phyloP scores from a whole-genome alignment of 2,329 filamentous ascomycete genomes.

The Arthroderma uncinatum region DNA sequence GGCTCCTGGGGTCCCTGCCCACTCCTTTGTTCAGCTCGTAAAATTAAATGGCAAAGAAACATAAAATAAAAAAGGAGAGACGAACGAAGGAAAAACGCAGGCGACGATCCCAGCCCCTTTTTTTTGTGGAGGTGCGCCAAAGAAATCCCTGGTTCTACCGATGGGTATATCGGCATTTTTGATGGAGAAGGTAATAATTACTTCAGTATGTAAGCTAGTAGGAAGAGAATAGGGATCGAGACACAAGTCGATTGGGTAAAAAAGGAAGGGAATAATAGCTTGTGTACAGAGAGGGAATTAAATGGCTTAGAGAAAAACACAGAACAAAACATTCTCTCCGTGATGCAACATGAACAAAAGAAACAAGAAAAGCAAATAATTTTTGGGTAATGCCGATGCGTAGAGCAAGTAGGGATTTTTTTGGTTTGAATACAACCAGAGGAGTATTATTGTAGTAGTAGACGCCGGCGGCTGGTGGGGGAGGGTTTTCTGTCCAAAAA shows the following conservation, averaged over 20 bases:
- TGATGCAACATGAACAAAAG: slow-evolving; percentile 2
- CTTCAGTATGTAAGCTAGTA: background rate
- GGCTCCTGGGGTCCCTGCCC: background rate
- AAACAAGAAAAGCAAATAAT: background rate
- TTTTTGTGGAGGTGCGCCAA: background rate
- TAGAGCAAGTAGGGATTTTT: background rate
- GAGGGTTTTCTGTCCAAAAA: slow-evolving; percentile 2
- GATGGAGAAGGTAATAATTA: slow-evolving; percentile 1
- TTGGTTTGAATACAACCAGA: background rate
- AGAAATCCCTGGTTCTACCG: background rate
- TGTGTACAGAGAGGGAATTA: background rate
- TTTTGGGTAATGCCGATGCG: background rate
- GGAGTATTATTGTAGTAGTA: slow-evolving; percentile 1
- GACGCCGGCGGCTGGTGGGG: background rate
- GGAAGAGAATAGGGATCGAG: background rate
- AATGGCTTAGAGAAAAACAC: background rate
- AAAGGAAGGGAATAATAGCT: background rate
- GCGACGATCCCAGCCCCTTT: background rate
- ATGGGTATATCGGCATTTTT: background rate
- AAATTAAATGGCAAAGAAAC: background rate
- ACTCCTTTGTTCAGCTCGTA: background rate
- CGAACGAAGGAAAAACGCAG: background rate
- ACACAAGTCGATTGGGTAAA: background rate
- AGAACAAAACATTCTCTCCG: background rate
- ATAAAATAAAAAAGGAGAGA: background rate